phyloP scores from a whole-genome alignment of 495 filamentous ascomycete species.

The Podospora fimiseda region DNA sequence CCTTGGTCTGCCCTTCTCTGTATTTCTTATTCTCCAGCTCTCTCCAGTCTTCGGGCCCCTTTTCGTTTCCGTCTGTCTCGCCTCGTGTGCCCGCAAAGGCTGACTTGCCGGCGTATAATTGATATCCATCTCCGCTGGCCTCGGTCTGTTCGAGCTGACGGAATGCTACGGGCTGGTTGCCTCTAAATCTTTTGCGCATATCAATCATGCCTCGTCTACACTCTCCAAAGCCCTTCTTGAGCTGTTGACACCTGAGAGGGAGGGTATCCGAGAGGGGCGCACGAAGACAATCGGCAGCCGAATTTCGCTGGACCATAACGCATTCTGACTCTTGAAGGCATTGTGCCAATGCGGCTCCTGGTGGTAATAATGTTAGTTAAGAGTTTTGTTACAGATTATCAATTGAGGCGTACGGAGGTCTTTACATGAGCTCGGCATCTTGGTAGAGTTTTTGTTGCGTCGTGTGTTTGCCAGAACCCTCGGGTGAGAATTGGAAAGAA shows the following conservation, averaged over 20 bases:
- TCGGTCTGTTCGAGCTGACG: conserved; percentile 54
- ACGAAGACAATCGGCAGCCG: conserved; percentile 79
- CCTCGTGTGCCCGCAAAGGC: conserved; percentile 54
- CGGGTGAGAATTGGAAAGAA: too few species aligned
- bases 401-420: conserved; percentile 63
- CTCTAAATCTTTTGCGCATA: conserved; percentile 97
- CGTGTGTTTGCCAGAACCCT: background rate
- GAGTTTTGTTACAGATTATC: background rate
- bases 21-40: conserved; percentile 51
- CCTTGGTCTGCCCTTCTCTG: conserved; percentile 24
- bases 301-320: conserved; percentile 83
- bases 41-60: conserved; percentile 47
- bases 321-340: conserved; percentile 95
- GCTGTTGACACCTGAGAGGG: conserved; percentile 82
- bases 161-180: conserved; percentile 79
- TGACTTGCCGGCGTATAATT: conserved; percentile 75
- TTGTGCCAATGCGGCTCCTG: conserved; percentile 83
- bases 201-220: conserved; percentile 96
- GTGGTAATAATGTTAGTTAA: conserved; percentile 1
- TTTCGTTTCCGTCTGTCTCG: conserved; percentile 46
- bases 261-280: conserved; percentile 69
- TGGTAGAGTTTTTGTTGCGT: conserved; percentile 23
- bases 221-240: conserved; percentile 85
- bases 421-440: conserved; percentile 93
- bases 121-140: conserved; percentile 46